Base-by-base conservation (phyloP, 2,329 filamentous ascomycete species). In the Coleophoma cylindrospora region DNA sequence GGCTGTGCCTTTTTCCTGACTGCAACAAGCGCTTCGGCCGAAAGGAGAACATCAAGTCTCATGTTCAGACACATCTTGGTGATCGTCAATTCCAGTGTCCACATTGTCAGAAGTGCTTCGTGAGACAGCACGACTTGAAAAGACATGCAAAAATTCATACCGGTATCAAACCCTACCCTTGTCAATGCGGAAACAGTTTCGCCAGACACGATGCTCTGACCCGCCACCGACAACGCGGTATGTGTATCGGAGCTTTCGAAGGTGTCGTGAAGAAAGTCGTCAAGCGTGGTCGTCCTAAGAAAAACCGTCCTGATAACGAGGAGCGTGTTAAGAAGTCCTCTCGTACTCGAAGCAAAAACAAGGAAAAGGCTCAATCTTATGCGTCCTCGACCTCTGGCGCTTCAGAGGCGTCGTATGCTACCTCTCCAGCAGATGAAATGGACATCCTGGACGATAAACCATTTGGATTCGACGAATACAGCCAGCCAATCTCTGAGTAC, bases 21-120 rank as follows among this genome's bases (percentile, higher is more conserved):
- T 99, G 94, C 69, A 81, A 84, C 59, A 95, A 96, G 69, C 82
- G 84, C 48, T 97, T 99, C 65, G 92, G 91, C n/a, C 83, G 94
- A 60, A 95, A 96, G 68, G 94, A 99, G 69, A 97, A 99, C 71
- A 96, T 97, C 74, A 95, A 96, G 67, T 95, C 91, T 1, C 94
- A 99, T 67, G 89, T 99, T 13, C 94, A 99, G 70, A 99, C 94
- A 3, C 94, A 99, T 70, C 84, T 99, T 56, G 94, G 95, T 62
- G 94, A 99, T 68, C 82, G 94, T 44, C 94, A 96, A 66, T 99
- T 90, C 72, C 86, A 89, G 68, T 99, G 94, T 70, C 91, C 92
- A 43, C 86, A 88, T 49, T 99, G 94, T 73, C 79, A 87, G 47
- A 97, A 97, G 72, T 92, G 91, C 71, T 99, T 99, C 66, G 94